Evolutionary conservation across 148 eudicot genomes (phyloP).

Genomic region (Persicaria tinctoria): DNA sequence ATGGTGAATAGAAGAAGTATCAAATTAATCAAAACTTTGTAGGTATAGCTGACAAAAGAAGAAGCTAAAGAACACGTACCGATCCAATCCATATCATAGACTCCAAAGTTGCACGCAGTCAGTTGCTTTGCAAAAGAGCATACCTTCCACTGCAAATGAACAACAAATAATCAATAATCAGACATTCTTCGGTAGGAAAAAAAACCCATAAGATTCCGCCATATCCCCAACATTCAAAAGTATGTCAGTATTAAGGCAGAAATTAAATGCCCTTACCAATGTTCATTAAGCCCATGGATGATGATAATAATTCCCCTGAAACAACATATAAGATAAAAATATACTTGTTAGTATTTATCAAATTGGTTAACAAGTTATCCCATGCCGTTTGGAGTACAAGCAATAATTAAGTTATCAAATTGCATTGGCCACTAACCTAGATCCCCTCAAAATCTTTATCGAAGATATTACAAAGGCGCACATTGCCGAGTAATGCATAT

Average conservation of each 20-base stretch:
- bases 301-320: slow-evolving; percentile 88
- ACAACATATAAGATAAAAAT: slow-evolving; percentile 3
- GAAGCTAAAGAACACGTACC: too few species aligned
- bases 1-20: not conserved
- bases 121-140: slow-evolving; percentile 76
- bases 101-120: slow-evolving; percentile 73
- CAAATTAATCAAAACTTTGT: not conserved
- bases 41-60: not conserved
- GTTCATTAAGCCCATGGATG: slow-evolving; percentile 95
- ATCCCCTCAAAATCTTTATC: not conserved
- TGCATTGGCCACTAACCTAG: too few species aligned
- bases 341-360: too few species aligned
- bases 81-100: slow-evolving; percentile 96
- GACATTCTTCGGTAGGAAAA: not conserved
- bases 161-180: slow-evolving; percentile 5
- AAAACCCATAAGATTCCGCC: slow-evolving; percentile 2
- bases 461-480: not conserved
- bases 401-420: too few species aligned
- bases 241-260: not conserved
- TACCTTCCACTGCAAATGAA: slow-evolving; percentile 74
- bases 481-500: not conserved
- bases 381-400: not conserved
- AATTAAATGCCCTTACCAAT: slow-evolving; percentile 41
- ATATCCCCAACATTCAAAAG: not conserved
- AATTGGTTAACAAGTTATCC: not conserved